Evolutionary conservation across 2,329 filamentous ascomycete genomes (phyloP).

Genomic region (Cytospora piceae): DNA sequence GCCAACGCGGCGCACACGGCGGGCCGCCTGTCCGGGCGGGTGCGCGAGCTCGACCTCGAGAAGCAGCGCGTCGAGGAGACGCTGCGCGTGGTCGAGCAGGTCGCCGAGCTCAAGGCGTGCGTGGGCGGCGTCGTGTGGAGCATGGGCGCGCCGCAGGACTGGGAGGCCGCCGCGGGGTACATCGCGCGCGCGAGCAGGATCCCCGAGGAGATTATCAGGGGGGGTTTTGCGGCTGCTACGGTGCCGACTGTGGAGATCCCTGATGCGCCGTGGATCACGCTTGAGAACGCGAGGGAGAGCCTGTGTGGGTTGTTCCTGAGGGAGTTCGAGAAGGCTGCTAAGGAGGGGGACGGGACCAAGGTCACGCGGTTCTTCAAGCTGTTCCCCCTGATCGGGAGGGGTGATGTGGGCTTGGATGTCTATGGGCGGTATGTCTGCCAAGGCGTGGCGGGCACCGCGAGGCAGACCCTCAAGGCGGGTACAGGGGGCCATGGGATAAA

Average conservation of each 20-base stretch:
- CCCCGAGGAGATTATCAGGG: conserved; percentile 77
- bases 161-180: conserved; percentile 94
- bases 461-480: conserved; percentile 75
- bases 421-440: conserved; percentile 97
- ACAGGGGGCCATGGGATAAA: conserved; percentile 58
- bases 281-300: conserved; percentile 86
- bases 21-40: conserved; percentile 80
- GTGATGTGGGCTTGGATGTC: conserved; percentile 88
- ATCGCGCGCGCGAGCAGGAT: conserved; percentile 81
- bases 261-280: conserved; percentile 83
- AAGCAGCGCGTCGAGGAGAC: conserved; percentile 91
- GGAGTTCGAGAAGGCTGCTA: conserved; percentile 91
- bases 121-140: conserved; percentile 91
- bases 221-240: conserved; percentile 86
- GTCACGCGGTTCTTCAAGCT: conserved; percentile 98
- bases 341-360: conserved; percentile 82
- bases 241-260: conserved; percentile 96
- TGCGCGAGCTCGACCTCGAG: conserved; percentile 86
- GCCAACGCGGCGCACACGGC: conserved; percentile 84
- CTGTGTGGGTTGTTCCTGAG: conserved; percentile 87
- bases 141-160: conserved; percentile 98
- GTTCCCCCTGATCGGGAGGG: conserved; percentile 88
- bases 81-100: conserved; percentile 89
- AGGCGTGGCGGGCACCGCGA: conserved; percentile 83
- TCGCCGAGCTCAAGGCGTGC: conserved; percentile 94